phyloP scores from a whole-genome alignment of 73 alveolate genomes.

The Loxodes magnus region DNA sequence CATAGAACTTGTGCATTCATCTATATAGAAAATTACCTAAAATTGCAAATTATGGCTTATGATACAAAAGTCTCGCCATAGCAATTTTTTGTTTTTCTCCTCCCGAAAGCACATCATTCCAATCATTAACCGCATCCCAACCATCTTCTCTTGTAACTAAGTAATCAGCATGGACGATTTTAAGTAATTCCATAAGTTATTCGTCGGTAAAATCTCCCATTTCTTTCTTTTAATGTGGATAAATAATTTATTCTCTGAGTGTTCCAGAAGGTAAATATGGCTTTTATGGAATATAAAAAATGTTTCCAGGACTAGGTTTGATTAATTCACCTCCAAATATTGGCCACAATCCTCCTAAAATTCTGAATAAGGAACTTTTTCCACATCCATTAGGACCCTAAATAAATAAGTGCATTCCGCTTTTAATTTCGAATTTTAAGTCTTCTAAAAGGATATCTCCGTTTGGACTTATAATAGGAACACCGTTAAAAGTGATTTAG shows the following conservation, averaged over 20 bases:
- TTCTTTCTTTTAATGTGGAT: slow-evolving; percentile 65
- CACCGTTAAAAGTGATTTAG: slow-evolving; percentile 54
- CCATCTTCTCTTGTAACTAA: slow-evolving; percentile 74
- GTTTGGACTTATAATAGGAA: slow-evolving; percentile 77
- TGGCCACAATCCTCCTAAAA: slow-evolving; percentile 91
- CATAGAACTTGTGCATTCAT: slow-evolving; percentile 87
- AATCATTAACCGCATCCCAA: slow-evolving; percentile 50
- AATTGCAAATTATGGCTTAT: slow-evolving; percentile 78
- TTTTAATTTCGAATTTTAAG: slow-evolving; percentile 44
- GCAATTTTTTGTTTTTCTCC: slow-evolving; percentile 91
- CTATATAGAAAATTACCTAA: slow-evolving; percentile 34
- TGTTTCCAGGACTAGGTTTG: slow-evolving; percentile 58
- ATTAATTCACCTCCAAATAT: slow-evolving; percentile 62
- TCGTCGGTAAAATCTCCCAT: slow-evolving; percentile 27
- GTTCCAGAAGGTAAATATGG: slow-evolving; percentile 91
- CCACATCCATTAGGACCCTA: slow-evolving; percentile 95
- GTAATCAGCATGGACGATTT: slow-evolving; percentile 52
- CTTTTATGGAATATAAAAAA: slow-evolving; percentile 85
- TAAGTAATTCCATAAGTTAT: slow-evolving; percentile 48
- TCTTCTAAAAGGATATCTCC: slow-evolving; percentile 67
- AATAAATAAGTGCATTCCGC: slow-evolving; percentile 74
- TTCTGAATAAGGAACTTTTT: slow-evolving; percentile 79
- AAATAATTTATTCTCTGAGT: slow-evolving; percentile 75
- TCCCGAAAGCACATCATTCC: slow-evolving; percentile 84
- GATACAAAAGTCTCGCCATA: slow-evolving; percentile 86